phyloP scores from a whole-genome alignment of 257 asterid genomes.

The Forsythia suspensa region DNA sequence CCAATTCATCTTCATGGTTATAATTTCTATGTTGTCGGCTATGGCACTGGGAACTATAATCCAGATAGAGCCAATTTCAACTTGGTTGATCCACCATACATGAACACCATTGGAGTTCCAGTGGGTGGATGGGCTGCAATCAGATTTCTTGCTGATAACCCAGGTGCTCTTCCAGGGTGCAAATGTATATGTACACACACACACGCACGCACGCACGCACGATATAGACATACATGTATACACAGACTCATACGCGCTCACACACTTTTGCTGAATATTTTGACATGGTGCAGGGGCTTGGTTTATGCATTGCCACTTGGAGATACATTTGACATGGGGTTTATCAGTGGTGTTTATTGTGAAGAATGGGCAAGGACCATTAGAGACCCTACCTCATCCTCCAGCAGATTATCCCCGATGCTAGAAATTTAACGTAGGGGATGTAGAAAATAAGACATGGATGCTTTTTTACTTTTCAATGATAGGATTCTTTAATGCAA shows the following conservation, averaged over 20 bases:
- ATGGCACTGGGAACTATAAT: conserved; percentile 55
- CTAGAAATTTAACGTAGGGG: conserved; percentile 22
- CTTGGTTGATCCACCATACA: conserved; percentile 65
- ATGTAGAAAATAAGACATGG: conserved; percentile 22
- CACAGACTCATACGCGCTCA: neutral
- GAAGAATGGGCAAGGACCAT: conserved; percentile 60
- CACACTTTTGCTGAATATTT: conserved; percentile 6
- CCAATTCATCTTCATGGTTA: conserved; percentile 74
- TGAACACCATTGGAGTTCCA: conserved; percentile 77
- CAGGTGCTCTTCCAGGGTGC: conserved; percentile 37
- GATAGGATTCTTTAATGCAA: conserved; percentile 31
- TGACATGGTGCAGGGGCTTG: conserved; percentile 50
- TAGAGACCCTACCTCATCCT: conserved; percentile 62
- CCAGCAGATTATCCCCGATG: conserved; percentile 67
- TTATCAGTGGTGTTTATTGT: conserved; percentile 51
- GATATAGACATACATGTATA: neutral
- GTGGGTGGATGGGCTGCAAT: conserved; percentile 78
- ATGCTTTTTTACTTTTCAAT: conserved; percentile 5
- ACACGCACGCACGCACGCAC: neutral
- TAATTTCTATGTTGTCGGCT: conserved; percentile 66
- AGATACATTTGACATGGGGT: conserved; percentile 65
- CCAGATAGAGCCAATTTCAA: conserved; percentile 49
- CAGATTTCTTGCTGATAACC: conserved; percentile 66
- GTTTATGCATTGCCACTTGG: conserved; percentile 70
- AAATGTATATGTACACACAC: neutral